A percentile compares a stretch with the other conserved stretches of the same genome.
phyloP scores from a whole-genome alignment of 257 asterid species.

The Capsicum pubescens region DNA sequence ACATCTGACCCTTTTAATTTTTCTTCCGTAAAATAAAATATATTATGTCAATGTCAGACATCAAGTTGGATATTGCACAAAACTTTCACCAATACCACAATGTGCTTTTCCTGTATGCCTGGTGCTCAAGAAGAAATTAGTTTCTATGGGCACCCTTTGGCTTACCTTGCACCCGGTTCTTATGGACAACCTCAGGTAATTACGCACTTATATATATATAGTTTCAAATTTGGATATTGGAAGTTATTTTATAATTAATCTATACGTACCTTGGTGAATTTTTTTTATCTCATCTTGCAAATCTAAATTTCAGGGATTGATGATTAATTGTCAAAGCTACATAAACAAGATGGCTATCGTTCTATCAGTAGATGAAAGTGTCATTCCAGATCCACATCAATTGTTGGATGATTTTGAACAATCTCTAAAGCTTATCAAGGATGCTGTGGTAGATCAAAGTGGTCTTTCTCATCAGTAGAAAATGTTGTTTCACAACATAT shows the following conservation, averaged over 20 bases:
- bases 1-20: neutral
- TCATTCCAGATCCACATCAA: slow-evolving; percentile 44
- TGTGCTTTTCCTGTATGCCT: slow-evolving; percentile 42
- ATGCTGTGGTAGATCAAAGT: slow-evolving; percentile 32
- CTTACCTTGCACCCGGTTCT: slow-evolving; percentile 42
- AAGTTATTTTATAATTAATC: too few species aligned
- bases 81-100: slow-evolving; percentile 39
- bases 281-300: neutral
- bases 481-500: neutral
- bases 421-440: slow-evolving; percentile 43
- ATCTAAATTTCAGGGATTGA: slow-evolving; percentile 32
- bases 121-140: slow-evolving; percentile 49
- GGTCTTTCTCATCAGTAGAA: neutral
- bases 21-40: neutral
- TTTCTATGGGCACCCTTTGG: slow-evolving; percentile 42
- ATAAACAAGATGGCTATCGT: slow-evolving; percentile 39
- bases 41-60: slow-evolving; percentile 26
- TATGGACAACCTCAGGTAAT: slow-evolving; percentile 51
- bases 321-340: slow-evolving; percentile 46
- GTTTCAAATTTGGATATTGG: too few species aligned
- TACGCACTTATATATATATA: neutral
- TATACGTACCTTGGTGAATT: too few species aligned
- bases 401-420: slow-evolving; percentile 40
- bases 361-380: slow-evolving; percentile 45
- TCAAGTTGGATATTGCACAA: slow-evolving; percentile 38